Evolutionary conservation across 345 rosid species (phyloP).

Genomic region (Aegle marmelos): DNA sequence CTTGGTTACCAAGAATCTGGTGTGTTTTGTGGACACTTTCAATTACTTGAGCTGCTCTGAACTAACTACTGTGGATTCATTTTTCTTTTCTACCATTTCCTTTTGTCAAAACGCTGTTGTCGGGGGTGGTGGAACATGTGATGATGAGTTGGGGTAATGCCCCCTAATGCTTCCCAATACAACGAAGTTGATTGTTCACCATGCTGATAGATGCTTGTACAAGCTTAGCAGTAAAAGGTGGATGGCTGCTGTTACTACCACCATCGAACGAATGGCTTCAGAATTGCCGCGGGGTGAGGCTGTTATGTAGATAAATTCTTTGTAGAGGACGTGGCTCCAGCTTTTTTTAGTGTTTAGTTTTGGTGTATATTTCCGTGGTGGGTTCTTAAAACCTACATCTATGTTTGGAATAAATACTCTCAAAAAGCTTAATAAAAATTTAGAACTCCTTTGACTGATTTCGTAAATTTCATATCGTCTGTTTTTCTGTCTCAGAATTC

Average conservation of each 20-base stretch:
- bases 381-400: too few relatives aligned
- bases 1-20: not conserved
- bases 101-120: not conserved
- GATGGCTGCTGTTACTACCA: not conserved
- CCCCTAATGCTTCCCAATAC: not conserved
- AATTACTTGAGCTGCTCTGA: not conserved
- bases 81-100: not conserved
- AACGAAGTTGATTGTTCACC: too few relatives aligned
- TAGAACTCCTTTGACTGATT: too few relatives aligned
- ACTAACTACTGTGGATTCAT: not conserved
- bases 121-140: not conserved
- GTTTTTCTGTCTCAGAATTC: too few relatives aligned
- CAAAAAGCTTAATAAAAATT: too few relatives aligned
- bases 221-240: not conserved
- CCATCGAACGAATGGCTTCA: not conserved
- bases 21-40: not conserved
- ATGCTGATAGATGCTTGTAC: not conserved
- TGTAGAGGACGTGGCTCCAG: not conserved
- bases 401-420: too few relatives aligned
- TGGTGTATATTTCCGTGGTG: too few relatives aligned
- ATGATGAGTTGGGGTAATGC: not conserved
- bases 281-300: not conserved
- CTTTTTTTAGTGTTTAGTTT: not conserved
- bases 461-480: too few relatives aligned
- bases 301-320: not conserved